Percentiles rank a stretch among this genome's conserved stretches.
These are phyloP conservation scores for Aspergillus sclerotioniger DNA, from an alignment of 495 filamentous ascomycete genomes.

Conservation along the genomic window DNA sequence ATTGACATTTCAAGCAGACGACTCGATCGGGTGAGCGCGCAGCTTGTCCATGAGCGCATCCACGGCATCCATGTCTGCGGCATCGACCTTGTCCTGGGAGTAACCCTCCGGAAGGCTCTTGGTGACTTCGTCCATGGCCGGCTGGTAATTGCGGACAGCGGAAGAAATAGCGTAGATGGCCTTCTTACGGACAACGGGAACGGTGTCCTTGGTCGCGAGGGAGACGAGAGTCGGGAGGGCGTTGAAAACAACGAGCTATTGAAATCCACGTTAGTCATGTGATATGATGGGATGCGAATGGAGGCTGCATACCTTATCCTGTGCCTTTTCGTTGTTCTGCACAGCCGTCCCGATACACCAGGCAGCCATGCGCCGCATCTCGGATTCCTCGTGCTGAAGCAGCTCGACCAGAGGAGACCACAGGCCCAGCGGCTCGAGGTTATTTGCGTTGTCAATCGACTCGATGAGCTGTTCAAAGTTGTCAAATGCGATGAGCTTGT, in stretches of 20 bases:
- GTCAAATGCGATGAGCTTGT: slow-evolving; percentile 87
- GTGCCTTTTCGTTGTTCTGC: slow-evolving; percentile 85
- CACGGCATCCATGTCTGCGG: slow-evolving; percentile 79
- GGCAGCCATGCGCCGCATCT: slow-evolving; percentile 76
- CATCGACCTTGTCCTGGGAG: slow-evolving; percentile 58
- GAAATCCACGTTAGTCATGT: slow-evolving; percentile 17
- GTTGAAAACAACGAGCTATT: slow-evolving; percentile 62
- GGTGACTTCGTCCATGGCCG: slow-evolving; percentile 60
- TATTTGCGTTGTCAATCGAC: slow-evolving; percentile 92
- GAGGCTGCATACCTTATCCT: slow-evolving; percentile 60
- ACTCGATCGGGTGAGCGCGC: slow-evolving; percentile 46
- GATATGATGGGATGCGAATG: not conserved
- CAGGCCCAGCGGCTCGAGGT: slow-evolving; percentile 70
- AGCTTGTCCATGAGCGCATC: slow-evolving; percentile 69
- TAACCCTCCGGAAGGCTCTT: slow-evolving; percentile 65
- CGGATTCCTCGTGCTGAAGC: slow-evolving; percentile 62
- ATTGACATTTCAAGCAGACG: slow-evolving; percentile 26
- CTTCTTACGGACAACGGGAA: slow-evolving; percentile 74
- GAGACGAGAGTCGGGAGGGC: slow-evolving; percentile 66
- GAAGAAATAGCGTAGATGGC: slow-evolving; percentile 83
- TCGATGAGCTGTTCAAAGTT: slow-evolving; percentile 94
- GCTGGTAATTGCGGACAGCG: slow-evolving; percentile 81
- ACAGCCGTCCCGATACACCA: slow-evolving; percentile 95
- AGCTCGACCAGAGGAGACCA: slow-evolving; percentile 77
- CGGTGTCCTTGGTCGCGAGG: slow-evolving; percentile 58